Evolutionary conservation across 768 basidiomycete genomes (phyloP).

Genomic region (Chlorophyllum brunneum): DNA sequence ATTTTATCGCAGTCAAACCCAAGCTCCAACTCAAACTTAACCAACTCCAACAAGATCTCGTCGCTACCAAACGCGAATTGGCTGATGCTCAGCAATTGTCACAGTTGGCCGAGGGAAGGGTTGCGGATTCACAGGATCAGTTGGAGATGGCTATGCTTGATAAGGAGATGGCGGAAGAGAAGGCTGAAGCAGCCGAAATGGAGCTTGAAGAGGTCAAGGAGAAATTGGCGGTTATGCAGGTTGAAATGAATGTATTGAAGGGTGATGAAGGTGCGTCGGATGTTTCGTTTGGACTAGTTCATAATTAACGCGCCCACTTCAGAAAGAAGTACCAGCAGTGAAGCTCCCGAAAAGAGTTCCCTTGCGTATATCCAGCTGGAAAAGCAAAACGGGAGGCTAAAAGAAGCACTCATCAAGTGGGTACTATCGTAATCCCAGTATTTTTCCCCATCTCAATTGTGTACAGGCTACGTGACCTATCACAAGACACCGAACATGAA

Average conservation of each 20-base stretch:
- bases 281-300: no score
- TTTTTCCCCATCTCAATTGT: neutral
- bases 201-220: conserved; percentile 82
- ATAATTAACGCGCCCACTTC: no score
- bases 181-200: conserved; percentile 71
- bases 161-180: conserved; percentile 95
- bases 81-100: conserved; percentile 76
- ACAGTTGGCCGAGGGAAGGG: conserved; percentile 61
- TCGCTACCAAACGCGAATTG: conserved; percentile 68
- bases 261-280: conserved; percentile 30
- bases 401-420: conserved; percentile 87
- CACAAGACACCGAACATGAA: conserved; percentile 84
- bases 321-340: conserved; percentile 17
- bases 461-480: conserved; percentile 78
- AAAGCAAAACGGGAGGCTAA: conserved; percentile 93
- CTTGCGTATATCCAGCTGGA: conserved; percentile 83
- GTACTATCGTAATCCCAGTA: conserved; percentile 15
- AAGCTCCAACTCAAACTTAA: conserved; percentile 89
- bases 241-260: conserved; percentile 79
- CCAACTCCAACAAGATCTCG: conserved; percentile 75
- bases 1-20: conserved; percentile 79
- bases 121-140: conserved; percentile 82
- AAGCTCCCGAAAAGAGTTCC: conserved; percentile 46
- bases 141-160: conserved; percentile 94
- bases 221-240: conserved; percentile 70